Evolutionary conservation across 1,139 yeast genomes (phyloP).

Genomic region (Arxiozyma heterogenica): DNA sequence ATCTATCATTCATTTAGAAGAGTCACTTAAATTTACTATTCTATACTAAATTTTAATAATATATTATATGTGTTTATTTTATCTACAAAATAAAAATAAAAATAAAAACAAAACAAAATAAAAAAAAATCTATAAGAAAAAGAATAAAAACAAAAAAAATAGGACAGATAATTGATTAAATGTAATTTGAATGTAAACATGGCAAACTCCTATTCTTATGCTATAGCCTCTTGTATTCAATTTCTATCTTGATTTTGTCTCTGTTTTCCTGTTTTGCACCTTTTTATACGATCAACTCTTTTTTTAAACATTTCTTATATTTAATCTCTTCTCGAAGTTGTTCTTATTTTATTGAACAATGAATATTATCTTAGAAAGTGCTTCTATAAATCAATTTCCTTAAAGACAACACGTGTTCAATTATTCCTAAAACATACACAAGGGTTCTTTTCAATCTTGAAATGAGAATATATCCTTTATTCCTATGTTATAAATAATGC

Average conservation of each 20-base stretch:
- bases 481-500: no score
- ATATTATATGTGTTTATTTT: constrained; percentile 2
- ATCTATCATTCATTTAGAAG: neutral
- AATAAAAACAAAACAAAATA: constrained; percentile 2
- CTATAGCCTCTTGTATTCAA: neutral
- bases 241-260: neutral
- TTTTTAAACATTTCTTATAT: neutral
- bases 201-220: neutral
- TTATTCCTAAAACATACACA: no score
- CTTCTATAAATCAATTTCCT: neutral
- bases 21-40: neutral
- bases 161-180: neutral
- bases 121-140: neutral
- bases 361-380: neutral
- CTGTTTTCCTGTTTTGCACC: neutral
- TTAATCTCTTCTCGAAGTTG: neutral
- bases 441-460: neutral
- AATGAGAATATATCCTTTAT: no score
- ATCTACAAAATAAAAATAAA: constrained; percentile 3
- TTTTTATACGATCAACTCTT: neutral
- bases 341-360: neutral
- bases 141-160: neutral
- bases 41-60: neutral
- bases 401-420: neutral
- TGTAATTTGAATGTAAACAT: neutral